phyloP scores from a whole-genome alignment of 129 eudicot genomes.

The Lactuca saligna region DNA sequence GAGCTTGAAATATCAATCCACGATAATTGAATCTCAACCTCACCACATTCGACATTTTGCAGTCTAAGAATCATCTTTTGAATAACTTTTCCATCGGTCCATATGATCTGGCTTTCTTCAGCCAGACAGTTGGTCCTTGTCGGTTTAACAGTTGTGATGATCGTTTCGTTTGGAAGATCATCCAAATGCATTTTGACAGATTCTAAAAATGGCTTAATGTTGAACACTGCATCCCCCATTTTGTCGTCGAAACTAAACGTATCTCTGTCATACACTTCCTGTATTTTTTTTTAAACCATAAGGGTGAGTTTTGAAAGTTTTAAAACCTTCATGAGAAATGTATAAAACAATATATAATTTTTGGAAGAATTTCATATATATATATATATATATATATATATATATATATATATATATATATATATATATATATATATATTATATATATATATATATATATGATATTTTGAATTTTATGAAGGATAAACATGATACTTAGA shows the following conservation, averaged over 20 bases:
- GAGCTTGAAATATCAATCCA: slow-evolving; percentile 65
- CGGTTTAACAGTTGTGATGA: slow-evolving; percentile 48
- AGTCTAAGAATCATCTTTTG: slow-evolving; percentile 57
- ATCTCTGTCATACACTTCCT: slow-evolving; percentile 58
- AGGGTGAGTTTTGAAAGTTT: not conserved
- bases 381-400: no score
- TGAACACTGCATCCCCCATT: slow-evolving; percentile 69
- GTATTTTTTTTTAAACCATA: slow-evolving; percentile 14
- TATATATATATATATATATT: no score
- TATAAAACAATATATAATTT: no score
- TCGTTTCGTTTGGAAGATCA: slow-evolving; percentile 40
- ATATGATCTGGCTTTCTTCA: slow-evolving; percentile 58
- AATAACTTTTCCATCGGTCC: slow-evolving; percentile 46
- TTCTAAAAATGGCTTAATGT: slow-evolving; percentile 47
- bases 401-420: no score
- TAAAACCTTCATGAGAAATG: not conserved
- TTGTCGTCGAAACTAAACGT: slow-evolving; percentile 56
- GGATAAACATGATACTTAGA: no score
- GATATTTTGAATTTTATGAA: no score
- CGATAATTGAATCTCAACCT: slow-evolving; percentile 50
- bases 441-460: no score
- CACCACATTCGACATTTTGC: slow-evolving; percentile 55
- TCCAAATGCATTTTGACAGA: slow-evolving; percentile 45
- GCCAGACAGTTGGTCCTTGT: slow-evolving; percentile 50
- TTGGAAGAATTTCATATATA: no score